Percentiles rank a stretch among this genome's conserved stretches.
These are phyloP conservation scores for Trypanosoma melophagium DNA, from an alignment of 208 protist species.

Conservation along the genomic window DNA sequence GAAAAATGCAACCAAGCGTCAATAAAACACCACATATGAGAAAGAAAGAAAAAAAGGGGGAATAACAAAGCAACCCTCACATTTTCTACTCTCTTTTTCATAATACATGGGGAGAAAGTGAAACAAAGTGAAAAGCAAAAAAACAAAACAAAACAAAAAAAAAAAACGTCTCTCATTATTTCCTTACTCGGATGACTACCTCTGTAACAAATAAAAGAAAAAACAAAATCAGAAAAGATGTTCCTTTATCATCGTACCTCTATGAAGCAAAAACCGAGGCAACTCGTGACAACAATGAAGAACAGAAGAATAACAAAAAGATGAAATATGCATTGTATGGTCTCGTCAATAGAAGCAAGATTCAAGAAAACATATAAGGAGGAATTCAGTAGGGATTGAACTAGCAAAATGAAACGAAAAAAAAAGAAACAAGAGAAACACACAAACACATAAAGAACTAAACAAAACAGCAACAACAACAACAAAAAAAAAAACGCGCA, in stretches of 20 bases:
- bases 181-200: no score
- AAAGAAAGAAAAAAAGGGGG: no score
- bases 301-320: no score
- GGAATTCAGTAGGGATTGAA: neutral
- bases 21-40: no score
- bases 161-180: no score
- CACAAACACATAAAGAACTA: neutral
- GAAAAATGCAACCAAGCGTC: neutral
- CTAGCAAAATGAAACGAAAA: neutral
- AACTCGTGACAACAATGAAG: no score
- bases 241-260: no score
- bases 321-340: no score
- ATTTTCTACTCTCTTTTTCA: neutral
- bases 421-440: constrained; percentile 11
- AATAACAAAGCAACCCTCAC: neutral
- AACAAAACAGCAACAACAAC: constrained; percentile 3
- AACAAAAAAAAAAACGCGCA: neutral
- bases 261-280: no score
- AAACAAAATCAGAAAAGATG: no score
- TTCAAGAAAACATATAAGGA: neutral
- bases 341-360: neutral
- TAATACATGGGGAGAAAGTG: neutral
- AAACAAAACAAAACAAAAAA: no score
- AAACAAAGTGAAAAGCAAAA: neutral
- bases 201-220: no score